Conservation (phyloP, 2,329 filamentous ascomycete species). For the Colletotrichum tamarilloi region DNA sequence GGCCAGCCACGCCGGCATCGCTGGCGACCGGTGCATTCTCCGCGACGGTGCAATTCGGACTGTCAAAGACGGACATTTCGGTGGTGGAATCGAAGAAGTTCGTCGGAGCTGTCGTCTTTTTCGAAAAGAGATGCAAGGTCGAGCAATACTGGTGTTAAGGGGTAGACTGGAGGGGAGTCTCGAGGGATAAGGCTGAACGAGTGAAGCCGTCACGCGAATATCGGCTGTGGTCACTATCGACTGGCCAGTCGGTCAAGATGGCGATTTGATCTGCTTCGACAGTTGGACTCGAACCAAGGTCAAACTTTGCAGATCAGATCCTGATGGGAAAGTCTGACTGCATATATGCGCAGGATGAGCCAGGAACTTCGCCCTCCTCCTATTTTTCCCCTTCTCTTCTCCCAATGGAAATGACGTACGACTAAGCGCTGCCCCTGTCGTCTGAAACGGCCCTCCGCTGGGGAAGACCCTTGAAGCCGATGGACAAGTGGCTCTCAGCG, state of each 20-base stretch:
- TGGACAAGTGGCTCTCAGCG: conserved; percentile 19
- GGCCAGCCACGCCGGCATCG: conserved; percentile 68
- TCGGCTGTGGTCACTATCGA: no score
- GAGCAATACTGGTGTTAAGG: neutral
- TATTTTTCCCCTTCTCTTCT: neutral
- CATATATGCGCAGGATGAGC: neutral
- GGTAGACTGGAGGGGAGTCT: neutral
- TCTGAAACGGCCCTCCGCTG: conserved; percentile 30
- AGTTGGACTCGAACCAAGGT: neutral
- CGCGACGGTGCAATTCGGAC: conserved; percentile 13
- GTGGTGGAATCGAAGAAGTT: neutral
- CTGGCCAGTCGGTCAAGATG: no score
- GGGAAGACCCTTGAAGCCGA: conserved; percentile 23
- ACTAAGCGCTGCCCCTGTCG: conserved; percentile 30
- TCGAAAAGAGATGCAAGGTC: no score
- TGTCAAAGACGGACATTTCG: conserved; percentile 15
- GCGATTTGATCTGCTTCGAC: neutral
- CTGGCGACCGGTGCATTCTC: conserved; percentile 55
- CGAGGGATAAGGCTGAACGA: neutral
- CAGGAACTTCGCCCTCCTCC: neutral
- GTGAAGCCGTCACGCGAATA: neutral
- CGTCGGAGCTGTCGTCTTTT: neutral
- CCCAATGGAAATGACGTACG: conserved; percentile 18
- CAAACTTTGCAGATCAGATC: neutral
- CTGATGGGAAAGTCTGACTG: neutral